These are phyloP conservation scores for Coemansia sp. DNA, from an alignment of 192 early-diverging fungal species.

Conservation along the genomic window DNA sequence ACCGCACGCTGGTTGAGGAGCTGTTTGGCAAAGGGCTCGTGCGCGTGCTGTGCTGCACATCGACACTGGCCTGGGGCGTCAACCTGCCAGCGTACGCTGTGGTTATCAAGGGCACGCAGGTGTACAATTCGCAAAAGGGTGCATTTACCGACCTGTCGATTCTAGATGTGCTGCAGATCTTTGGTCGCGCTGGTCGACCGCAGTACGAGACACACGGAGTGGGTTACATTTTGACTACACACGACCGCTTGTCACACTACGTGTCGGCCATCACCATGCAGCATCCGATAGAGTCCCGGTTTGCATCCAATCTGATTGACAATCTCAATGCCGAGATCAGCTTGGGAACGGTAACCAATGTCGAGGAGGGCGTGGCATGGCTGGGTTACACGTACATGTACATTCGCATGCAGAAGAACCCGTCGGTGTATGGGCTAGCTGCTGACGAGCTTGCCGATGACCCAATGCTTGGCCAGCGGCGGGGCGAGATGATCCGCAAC, in stretches of 20 bases:
- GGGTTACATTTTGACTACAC: conserved; percentile 92
- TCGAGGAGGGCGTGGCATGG: conserved; percentile 96
- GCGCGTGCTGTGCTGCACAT: conserved; percentile 90
- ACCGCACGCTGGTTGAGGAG: conserved; percentile 82
- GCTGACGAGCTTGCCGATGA: conserved; percentile 76
- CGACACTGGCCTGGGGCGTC: conserved; percentile 99
- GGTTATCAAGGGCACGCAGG: conserved; percentile 95
- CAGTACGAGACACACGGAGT: conserved; percentile 90
- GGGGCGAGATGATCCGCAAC: conserved; percentile 74
- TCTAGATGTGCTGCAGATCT: conserved; percentile 99
- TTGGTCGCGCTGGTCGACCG: conserved; percentile 96
- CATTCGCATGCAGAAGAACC: conserved; percentile 95
- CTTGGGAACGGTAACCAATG: conserved; percentile 90
- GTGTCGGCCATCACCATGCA: conserved; percentile 93
- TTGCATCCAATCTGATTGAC: conserved; percentile 81
- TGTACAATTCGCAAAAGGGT: conserved; percentile 94
- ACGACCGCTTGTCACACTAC: conserved; percentile 92
- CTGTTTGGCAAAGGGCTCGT: conserved; percentile 84
- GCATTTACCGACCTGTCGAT: conserved; percentile 93
- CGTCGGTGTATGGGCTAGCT: conserved; percentile 87
- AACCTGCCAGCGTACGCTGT: conserved; percentile 98
- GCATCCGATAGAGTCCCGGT: conserved; percentile 94
- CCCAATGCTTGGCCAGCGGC: conserved; percentile 73
- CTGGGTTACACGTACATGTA: conserved; percentile 96
- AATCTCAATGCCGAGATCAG: conserved; percentile 98